These are phyloP conservation scores for Aspergillus ellipticus DNA, from an alignment of 495 filamentous ascomycete species.

Conservation along the genomic window DNA sequence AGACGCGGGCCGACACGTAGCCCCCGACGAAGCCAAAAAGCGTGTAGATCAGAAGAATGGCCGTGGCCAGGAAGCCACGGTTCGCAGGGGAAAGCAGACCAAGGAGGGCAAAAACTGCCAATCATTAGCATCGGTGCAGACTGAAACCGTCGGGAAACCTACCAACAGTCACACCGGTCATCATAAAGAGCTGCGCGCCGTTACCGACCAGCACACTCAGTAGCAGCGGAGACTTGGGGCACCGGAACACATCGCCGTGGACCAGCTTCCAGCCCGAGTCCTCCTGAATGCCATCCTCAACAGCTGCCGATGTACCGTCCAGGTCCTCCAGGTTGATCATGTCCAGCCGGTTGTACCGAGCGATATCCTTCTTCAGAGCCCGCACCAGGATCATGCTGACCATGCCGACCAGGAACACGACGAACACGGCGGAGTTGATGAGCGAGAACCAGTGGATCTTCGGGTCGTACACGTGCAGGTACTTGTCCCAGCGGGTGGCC, in stretches of 20 bases:
- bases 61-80: conserved; percentile 86
- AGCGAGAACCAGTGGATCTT: conserved; percentile 98
- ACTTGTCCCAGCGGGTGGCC: conserved; percentile 98
- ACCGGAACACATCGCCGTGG: conserved; percentile 94
- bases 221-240: conserved; percentile 75
- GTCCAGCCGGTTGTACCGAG: conserved; percentile 90
- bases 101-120: conserved; percentile 73
- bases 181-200: conserved; percentile 93
- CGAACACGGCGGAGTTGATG: conserved; percentile 89
- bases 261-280: conserved; percentile 99
- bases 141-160: conserved; percentile 13
- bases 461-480: conserved; percentile 90
- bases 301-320: conserved; percentile 61
- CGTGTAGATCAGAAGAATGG: conserved; percentile 88
- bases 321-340: conserved; percentile 81
- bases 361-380: conserved; percentile 89
- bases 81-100: conserved; percentile 94
- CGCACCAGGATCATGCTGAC: conserved; percentile 84
- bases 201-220: conserved; percentile 88
- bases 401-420: conserved; percentile 84
- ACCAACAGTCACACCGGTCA: conserved; percentile 88
- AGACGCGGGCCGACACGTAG: conserved; percentile 81
- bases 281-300: conserved; percentile 93
- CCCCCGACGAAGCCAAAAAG: conserved; percentile 90
- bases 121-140: not conserved